phyloP scores from a whole-genome alignment of 139 green algal genomes.

The Klebsormidium nitens region DNA sequence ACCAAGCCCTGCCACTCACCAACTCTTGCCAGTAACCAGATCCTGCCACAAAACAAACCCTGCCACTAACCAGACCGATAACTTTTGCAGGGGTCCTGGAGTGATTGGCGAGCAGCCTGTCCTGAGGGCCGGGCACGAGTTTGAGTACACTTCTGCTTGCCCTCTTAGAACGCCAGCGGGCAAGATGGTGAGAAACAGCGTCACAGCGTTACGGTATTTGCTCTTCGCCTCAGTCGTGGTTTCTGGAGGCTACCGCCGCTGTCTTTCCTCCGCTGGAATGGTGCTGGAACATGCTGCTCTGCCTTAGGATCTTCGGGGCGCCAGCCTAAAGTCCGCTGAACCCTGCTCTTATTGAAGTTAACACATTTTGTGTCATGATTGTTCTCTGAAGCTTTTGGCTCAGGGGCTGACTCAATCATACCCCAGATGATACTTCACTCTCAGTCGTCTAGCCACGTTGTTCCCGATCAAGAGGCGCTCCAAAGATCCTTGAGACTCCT shows the following conservation, averaged over 20 bases:
- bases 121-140: constrained; percentile 55
- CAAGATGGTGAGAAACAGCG: constrained; percentile 57
- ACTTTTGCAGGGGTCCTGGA: constrained; percentile 54
- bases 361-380: background rate
- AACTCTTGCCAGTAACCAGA: no score
- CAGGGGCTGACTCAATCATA: background rate
- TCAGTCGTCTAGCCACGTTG: background rate
- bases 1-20: no score
- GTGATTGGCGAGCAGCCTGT: constrained; percentile 75
- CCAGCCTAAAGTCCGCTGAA: background rate
- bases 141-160: constrained; percentile 63
- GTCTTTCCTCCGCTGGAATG: background rate
- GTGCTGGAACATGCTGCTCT: background rate
- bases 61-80: background rate
- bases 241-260: background rate
- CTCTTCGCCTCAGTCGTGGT: background rate
- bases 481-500: background rate
- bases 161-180: constrained; percentile 56
- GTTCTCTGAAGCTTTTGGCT: no score
- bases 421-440: background rate
- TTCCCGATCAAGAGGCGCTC: background rate
- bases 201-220: background rate
- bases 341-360: background rate
- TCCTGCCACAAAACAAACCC: constrained; percentile 5
- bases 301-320: background rate